phyloP scores from a whole-genome alignment of 768 basidiomycete species.

The Boletus patriciae region DNA sequence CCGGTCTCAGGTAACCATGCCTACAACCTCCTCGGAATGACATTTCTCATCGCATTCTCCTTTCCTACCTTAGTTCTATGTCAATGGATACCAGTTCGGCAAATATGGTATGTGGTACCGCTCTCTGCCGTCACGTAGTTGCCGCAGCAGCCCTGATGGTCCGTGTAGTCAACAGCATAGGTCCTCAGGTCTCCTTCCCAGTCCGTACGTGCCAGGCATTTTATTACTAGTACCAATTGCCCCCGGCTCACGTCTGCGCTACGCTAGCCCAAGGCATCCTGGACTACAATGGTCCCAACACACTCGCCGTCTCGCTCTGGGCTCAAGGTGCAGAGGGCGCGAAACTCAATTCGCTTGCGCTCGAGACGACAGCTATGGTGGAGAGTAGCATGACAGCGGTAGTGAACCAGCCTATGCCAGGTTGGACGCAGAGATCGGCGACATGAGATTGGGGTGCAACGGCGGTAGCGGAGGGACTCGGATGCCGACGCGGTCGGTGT shows the following conservation, averaged over 20 bases:
- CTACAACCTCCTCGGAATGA: not conserved
- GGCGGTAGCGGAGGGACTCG: not conserved
- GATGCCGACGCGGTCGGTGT: too few species aligned
- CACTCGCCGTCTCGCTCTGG: constrained; percentile 51
- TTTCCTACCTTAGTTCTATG: constrained; percentile 18
- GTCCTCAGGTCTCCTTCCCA: constrained; percentile 26
- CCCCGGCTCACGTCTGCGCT: constrained; percentile 7
- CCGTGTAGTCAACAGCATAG: constrained; percentile 23
- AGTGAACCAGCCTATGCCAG: constrained; percentile 31
- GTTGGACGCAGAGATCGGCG: constrained; percentile 20
- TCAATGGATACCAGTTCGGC: constrained; percentile 30
- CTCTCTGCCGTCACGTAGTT: too few species aligned
- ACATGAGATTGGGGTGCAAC: constrained; percentile 5
- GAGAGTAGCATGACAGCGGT: constrained; percentile 25
- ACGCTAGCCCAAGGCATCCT: constrained; percentile 48
- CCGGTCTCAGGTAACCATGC: constrained; percentile 31
- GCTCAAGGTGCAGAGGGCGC: constrained; percentile 42
- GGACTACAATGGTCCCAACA: constrained; percentile 48
- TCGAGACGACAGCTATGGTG: constrained; percentile 37
- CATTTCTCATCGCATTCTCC: not conserved
- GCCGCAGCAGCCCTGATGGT: not conserved
- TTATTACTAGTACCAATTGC: not conserved
- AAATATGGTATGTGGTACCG: constrained; percentile 20
- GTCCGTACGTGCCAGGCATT: constrained; percentile 19
- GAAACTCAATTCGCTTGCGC: constrained; percentile 39